A percentile compares a stretch with the other conserved stretches of the same genome.
phyloP scores from a whole-genome alignment of 2,329 filamentous ascomycete species.

The Hypocrella siamensis region DNA sequence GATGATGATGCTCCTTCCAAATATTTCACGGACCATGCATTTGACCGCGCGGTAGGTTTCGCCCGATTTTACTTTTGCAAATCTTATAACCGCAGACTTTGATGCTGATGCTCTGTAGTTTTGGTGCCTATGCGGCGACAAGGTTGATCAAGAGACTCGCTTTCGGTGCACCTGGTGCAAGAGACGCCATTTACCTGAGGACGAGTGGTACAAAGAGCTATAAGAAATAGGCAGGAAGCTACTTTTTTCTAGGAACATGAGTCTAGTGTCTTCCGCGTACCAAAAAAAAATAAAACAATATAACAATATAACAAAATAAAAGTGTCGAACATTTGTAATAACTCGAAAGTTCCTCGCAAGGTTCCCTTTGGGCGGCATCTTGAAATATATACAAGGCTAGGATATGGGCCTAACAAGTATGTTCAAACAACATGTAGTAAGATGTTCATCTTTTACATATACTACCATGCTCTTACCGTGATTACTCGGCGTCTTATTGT shows the following conservation, averaged over 20 bases:
- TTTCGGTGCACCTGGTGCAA: constrained; percentile 6
- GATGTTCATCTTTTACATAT: no score
- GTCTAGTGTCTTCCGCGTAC: no score
- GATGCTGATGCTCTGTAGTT: constrained; percentile 1
- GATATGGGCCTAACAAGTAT: no score
- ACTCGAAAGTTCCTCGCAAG: no score
- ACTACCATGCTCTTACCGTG: no score
- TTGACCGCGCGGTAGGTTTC: neutral
- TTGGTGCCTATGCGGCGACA: constrained; percentile 4
- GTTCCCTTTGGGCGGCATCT: no score
- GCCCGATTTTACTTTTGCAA: neutral
- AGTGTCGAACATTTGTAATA: no score
- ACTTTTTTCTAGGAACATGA: neutral
- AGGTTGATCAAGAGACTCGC: constrained; percentile 1
- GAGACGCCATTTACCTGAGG: constrained; percentile 3
- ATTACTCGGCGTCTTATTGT: no score
- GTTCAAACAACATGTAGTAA: no score
- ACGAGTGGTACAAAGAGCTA: constrained; percentile 2
- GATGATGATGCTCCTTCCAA: neutral
- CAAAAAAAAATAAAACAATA: no score
- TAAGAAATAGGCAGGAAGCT: neutral
- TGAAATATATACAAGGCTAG: no score
- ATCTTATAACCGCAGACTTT: neutral
- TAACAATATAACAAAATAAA: no score
- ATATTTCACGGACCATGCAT: neutral